Evolutionary conservation across 139 green algal genomes (phyloP), one percentile per base, ranked within the genome.

Genomic region (Pseudopediastrum boryanum): DNA sequence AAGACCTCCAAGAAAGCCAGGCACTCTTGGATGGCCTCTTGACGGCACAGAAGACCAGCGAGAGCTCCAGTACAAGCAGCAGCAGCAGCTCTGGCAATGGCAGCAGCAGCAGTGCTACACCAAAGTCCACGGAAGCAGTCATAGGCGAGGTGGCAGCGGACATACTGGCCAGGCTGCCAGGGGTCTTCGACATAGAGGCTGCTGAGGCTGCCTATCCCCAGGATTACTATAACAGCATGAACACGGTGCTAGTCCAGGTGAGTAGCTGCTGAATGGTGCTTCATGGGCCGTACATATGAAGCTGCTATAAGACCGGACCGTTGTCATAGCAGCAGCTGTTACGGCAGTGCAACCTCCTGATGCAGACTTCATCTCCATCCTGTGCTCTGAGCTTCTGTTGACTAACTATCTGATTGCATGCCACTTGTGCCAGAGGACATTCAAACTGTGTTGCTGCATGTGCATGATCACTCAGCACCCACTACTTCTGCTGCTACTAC

Each of bases 201-300:
- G 59, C 73, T 39, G 71, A 87, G 64, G 10, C 44, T 36, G 70
- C 78, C 12, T 95, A 90, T 86, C 89, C 92, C 0, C 87, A 93
- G 54, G 85, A 88, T 78, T 96, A 96, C 89, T 86, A 88, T 82
- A 90, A 96, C 74, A 88, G 70, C 52, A 96, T 96, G 85, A 96
- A 96, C 85, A 95, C 91, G 7, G 90, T 94, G 61, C 77, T 92
- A 44, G 87, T 89, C 10, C 85, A 89, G 84, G 83, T 88, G 69
- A 16, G 78, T 39, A 35, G 50, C 33, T 21, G 33, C 4, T n/a
- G n/a, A 58, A n/a, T n/a, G n/a, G n/a, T n/a, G n/a, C n/a, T n/a
- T n/a, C n/a, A n/a, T n/a, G n/a, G n/a, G n/a, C n/a, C n/a, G n/a
- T n/a, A n/a, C n/a, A n/a, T n/a, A n/a, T n/a, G n/a, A n/a, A n/a